Evolutionary conservation across 179 eudicot species (phyloP).

Genomic region (Silene noctiflora): DNA sequence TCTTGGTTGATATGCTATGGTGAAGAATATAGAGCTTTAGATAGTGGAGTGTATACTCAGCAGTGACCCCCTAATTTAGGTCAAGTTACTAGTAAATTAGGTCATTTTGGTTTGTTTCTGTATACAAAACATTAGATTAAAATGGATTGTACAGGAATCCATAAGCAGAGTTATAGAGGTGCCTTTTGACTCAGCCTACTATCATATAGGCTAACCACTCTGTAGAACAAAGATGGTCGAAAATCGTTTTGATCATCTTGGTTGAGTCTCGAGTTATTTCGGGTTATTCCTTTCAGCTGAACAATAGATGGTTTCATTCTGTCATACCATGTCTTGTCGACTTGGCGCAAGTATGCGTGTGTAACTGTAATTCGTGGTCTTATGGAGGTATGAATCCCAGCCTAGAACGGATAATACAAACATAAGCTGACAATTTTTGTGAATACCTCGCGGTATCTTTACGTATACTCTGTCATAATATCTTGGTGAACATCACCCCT

Average conservation of each 20-base stretch:
- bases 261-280: neutral
- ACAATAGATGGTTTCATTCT: neutral
- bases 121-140: neutral
- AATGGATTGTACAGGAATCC: slow-evolving; percentile 12
- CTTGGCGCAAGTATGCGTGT: neutral
- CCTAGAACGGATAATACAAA: neutral
- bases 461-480: slow-evolving; percentile 12
- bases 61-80: slow-evolving; percentile 23
- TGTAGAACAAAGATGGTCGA: neutral
- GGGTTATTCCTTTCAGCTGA: neutral
- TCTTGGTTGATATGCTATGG: slow-evolving; percentile 23
- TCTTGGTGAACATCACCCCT: slow-evolving; percentile 18
- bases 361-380: neutral
- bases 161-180: slow-evolving; percentile 17
- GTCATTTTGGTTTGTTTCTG: slow-evolving; percentile 23
- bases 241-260: neutral
- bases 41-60: slow-evolving; percentile 34
- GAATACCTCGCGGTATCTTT: neutral
- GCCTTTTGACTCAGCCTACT: slow-evolving; percentile 32
- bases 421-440: neutral
- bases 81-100: slow-evolving; percentile 27
- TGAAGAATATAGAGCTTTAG: slow-evolving; percentile 31
- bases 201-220: slow-evolving; percentile 12
- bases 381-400: neutral
- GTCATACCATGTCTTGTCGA: neutral